Evolutionary conservation across 192 early-diverging fungal species (phyloP).

Genomic region (Coemansia sp.): DNA sequence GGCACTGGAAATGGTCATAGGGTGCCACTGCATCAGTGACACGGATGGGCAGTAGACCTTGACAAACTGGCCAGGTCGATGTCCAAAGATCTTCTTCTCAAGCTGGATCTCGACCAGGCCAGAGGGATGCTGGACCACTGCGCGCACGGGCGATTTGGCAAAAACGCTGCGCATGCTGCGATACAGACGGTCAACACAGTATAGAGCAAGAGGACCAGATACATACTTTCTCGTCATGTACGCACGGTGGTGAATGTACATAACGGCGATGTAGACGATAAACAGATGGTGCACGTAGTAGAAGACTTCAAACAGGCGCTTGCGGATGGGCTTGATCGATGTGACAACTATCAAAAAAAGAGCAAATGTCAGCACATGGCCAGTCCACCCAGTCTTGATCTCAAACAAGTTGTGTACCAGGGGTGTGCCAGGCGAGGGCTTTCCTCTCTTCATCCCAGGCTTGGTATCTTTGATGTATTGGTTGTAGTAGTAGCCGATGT

Average conservation of each 20-base stretch:
- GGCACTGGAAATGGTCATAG: conserved; percentile 72
- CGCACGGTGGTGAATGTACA: conserved; percentile 69
- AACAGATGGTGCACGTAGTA: conserved; percentile 80
- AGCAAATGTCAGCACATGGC: conserved; percentile 65
- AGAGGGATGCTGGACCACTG: conserved; percentile 75
- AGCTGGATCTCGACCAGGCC: conserved; percentile 72
- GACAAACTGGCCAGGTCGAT: conserved; percentile 76
- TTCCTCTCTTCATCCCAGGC: conserved; percentile 15
- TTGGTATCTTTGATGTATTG: conserved; percentile 22
- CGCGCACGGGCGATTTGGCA: conserved; percentile 60
- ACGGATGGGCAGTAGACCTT: conserved; percentile 71
- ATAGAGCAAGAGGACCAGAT: conserved; percentile 57
- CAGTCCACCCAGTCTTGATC: conserved; percentile 60
- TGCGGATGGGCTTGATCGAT: conserved; percentile 58
- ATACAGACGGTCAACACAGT: conserved; percentile 62
- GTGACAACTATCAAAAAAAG: conserved; percentile 62
- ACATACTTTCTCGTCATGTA: conserved; percentile 63
- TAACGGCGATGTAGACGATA: conserved; percentile 62
- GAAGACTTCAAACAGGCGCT: conserved; percentile 70
- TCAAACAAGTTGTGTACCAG: conserved; percentile 23
- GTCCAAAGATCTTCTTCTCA: conserved; percentile 55
- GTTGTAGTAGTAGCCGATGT: conserved; percentile 52
- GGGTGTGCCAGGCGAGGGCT: conserved; percentile 14
- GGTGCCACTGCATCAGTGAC: conserved; percentile 74
- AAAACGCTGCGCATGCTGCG: conserved; percentile 59